These are phyloP conservation scores for Pseudopyricularia javanii DNA, from an alignment of 2,329 filamentous ascomycete species.

Conservation along the genomic window DNA sequence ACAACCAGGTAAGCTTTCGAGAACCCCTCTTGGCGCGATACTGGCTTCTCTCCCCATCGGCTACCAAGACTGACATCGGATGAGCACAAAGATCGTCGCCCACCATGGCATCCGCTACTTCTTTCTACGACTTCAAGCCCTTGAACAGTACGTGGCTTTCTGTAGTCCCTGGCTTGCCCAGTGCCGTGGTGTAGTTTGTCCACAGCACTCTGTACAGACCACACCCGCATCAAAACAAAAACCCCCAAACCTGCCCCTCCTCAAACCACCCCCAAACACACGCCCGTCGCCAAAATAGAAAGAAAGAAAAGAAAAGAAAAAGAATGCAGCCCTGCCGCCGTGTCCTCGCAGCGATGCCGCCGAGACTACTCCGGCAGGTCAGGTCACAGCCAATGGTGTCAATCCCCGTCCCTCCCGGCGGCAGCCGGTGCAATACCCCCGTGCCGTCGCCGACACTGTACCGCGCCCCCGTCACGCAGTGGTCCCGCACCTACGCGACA, in stretches of 20 bases:
- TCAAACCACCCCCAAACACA: background rate
- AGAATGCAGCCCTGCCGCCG: background rate
- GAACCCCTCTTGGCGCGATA: no score
- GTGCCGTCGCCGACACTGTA: background rate
- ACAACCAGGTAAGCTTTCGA: no score
- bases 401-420: background rate
- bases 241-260: background rate
- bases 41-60: background rate
- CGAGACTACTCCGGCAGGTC: background rate
- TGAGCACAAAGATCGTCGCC: background rate
- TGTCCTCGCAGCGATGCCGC: background rate
- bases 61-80: background rate
- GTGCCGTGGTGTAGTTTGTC: background rate
- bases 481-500: background rate
- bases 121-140: slow-evolving; percentile 76
- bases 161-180: background rate
- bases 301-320: no score
- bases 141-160: slow-evolving; percentile 53
- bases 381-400: background rate
- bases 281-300: no score
- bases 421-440: background rate
- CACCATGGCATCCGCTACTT: slow-evolving; percentile 54
- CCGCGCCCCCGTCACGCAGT: background rate
- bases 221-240: background rate
- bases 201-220: no score